A percentile compares a stretch with the other conserved stretches of the same genome.
These are phyloP conservation scores for Kwoniella bestiolae DNA, from an alignment of 768 basidiomycete species.

Conservation along the genomic window DNA sequence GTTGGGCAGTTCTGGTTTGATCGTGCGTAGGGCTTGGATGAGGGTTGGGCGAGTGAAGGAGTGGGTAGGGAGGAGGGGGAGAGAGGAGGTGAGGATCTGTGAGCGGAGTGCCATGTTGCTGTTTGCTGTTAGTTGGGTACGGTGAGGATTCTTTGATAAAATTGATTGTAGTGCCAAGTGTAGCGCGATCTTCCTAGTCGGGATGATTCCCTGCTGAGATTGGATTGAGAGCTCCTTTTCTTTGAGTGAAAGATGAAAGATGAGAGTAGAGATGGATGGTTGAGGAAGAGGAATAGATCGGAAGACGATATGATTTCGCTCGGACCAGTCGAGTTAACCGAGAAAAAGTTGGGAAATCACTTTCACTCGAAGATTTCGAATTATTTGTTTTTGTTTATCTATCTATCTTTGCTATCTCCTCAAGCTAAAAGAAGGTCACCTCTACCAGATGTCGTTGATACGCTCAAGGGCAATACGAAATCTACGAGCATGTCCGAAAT, in stretches of 20 bases:
- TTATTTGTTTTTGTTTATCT: not conserved
- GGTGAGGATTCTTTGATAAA: too few species aligned
- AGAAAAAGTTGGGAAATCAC: constrained; percentile 6
- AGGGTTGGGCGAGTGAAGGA: constrained; percentile 48
- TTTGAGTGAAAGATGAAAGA: not conserved
- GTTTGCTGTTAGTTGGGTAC: not conserved
- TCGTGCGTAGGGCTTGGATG: constrained; percentile 22
- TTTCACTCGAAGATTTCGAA: not conserved
- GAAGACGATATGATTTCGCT: not conserved
- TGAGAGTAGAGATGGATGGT: too few species aligned
- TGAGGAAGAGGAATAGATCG: constrained; percentile 8
- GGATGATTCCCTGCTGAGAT: not conserved
- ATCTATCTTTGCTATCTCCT: not conserved
- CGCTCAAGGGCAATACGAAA: constrained; percentile 2
- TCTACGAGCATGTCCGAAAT: constrained; percentile 3
- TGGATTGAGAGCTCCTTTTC: too few species aligned
- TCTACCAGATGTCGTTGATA: not conserved
- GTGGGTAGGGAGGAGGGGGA: constrained; percentile 38
- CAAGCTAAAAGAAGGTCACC: not conserved
- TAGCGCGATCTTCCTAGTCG: too few species aligned
- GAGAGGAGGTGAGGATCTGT: constrained; percentile 34
- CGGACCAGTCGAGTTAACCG: constrained; percentile 8
- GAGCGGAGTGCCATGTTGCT: constrained; percentile 41
- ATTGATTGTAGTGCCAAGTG: too few species aligned
- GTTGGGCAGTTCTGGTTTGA: constrained; percentile 28